phyloP scores from a whole-genome alignment of 2,329 filamentous ascomycete genomes.

The Alternaria incomplexa region DNA sequence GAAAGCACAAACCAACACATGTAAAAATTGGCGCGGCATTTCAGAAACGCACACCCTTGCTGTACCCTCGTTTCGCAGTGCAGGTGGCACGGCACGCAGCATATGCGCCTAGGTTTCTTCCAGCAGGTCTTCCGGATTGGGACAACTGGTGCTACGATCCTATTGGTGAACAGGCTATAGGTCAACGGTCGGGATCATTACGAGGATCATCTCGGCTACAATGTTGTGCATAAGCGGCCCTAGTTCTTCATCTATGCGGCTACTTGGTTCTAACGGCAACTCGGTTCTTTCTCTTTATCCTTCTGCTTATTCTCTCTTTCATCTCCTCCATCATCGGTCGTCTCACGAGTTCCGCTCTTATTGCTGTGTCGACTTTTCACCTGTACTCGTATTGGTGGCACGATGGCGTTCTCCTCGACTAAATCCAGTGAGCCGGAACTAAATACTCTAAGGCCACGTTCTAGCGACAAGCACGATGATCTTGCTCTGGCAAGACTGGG shows the following conservation, averaged over 20 bases:
- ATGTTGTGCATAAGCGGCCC: background rate
- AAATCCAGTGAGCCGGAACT: constrained; percentile 24
- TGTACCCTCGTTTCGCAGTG: constrained; percentile 6
- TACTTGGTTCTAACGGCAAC: constrained; percentile 3
- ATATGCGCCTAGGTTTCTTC: constrained; percentile 12
- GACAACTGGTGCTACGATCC: constrained; percentile 1
- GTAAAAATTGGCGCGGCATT: background rate
- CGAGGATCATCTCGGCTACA: constrained; percentile 6
- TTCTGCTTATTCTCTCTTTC: background rate
- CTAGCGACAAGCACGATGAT: constrained; percentile 21
- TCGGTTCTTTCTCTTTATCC: background rate
- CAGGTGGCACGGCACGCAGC: constrained; percentile 1
- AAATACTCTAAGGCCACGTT: constrained; percentile 4
- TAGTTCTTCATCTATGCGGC: constrained; percentile 1
- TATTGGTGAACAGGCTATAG: constrained; percentile 8
- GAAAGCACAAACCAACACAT: background rate
- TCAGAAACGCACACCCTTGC: constrained; percentile 9
- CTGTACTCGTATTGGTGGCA: background rate
- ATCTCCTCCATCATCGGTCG: background rate
- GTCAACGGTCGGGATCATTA: background rate
- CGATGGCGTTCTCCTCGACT: constrained; percentile 13
- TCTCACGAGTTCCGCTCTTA: background rate
- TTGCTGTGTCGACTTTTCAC: background rate
- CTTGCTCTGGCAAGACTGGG: constrained; percentile 27
- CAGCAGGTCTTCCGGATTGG: constrained; percentile 18